Conservation (phyloP, 2,329 filamentous ascomycete genomes). For the Cercospora beticola region DNA sequence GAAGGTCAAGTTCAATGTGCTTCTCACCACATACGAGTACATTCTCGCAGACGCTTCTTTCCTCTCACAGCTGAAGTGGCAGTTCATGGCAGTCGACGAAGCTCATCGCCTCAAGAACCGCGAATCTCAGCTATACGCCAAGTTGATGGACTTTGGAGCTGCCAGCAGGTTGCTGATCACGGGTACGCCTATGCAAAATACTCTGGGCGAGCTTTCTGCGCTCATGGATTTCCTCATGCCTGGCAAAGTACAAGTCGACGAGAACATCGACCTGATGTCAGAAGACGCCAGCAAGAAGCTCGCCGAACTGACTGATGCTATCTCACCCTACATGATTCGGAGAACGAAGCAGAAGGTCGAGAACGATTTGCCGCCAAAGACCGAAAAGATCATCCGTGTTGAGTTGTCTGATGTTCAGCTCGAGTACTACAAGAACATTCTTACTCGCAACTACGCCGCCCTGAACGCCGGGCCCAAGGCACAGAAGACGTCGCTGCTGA, state of each 20-base stretch:
- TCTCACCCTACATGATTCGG: conserved; percentile 91
- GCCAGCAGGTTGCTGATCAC: conserved; percentile 92
- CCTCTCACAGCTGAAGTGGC: conserved; percentile 90
- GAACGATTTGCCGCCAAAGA: conserved; percentile 93
- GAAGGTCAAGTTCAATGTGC: conserved; percentile 94
- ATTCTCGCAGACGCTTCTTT: conserved; percentile 83
- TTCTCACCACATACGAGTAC: conserved; percentile 97
- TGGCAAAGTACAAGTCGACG: conserved; percentile 86
- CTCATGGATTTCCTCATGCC: conserved; percentile 96
- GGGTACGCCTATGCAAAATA: conserved; percentile 96
- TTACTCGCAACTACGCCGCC: conserved; percentile 93
- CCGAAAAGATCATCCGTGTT: conserved; percentile 97
- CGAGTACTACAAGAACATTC: conserved; percentile 98
- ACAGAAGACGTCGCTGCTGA: conserved; percentile 90
- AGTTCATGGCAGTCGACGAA: conserved; percentile 93
- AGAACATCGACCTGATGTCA: conserved; percentile 78
- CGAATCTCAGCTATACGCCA: conserved; percentile 88
- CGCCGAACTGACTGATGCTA: conserved; percentile 76
- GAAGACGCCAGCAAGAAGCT: conserved; percentile 84
- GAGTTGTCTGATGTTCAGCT: conserved; percentile 94
- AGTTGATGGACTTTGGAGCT: conserved; percentile 79
- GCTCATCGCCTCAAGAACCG: conserved; percentile 95
- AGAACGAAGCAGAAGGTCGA: conserved; percentile 97
- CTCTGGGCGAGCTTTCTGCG: conserved; percentile 85
- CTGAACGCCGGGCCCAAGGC: conserved; percentile 86